phyloP scores from a whole-genome alignment of 2,329 filamentous ascomycete species.

The Penicillium sp. region DNA sequence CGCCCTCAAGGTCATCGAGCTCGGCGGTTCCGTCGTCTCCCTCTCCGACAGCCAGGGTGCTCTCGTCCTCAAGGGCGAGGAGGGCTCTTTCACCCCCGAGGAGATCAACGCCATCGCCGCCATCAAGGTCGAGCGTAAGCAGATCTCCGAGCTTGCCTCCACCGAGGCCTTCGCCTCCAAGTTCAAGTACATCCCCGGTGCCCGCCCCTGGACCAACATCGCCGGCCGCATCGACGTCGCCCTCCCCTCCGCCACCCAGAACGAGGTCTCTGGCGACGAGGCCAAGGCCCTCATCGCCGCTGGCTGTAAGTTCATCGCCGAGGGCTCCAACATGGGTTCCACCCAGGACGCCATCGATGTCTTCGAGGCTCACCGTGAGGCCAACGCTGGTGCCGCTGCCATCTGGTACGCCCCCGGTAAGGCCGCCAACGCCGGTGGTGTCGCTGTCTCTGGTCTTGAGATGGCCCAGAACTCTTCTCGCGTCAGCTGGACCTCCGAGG shows the following conservation, averaged over 20 bases:
- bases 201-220: conserved; percentile 88
- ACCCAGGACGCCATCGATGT: conserved; percentile 92
- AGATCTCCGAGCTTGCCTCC: conserved; percentile 72
- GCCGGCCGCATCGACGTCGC: conserved; percentile 81
- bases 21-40: conserved; percentile 88
- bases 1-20: conserved; percentile 93
- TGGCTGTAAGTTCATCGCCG: conserved; percentile 84
- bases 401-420: conserved; percentile 98
- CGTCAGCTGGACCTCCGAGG: conserved; percentile 81
- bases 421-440: conserved; percentile 96
- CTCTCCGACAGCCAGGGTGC: conserved; percentile 90
- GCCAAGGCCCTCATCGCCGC: conserved; percentile 76
- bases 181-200: conserved; percentile 86
- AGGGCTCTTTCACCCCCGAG: conserved; percentile 72
- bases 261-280: conserved; percentile 93
- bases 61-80: conserved; percentile 73
- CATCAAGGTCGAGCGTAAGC: conserved; percentile 84
- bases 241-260: conserved; percentile 92
- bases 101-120: conserved; percentile 77
- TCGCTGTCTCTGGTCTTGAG: conserved; percentile 94
- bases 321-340: conserved; percentile 99
- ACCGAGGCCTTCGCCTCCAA: conserved; percentile 60
- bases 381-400: conserved; percentile 65
- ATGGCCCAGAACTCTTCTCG: conserved; percentile 98
- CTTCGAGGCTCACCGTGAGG: conserved; percentile 76